Conservation (phyloP, 129 eudicot genomes). For the Calendula officinalis region DNA sequence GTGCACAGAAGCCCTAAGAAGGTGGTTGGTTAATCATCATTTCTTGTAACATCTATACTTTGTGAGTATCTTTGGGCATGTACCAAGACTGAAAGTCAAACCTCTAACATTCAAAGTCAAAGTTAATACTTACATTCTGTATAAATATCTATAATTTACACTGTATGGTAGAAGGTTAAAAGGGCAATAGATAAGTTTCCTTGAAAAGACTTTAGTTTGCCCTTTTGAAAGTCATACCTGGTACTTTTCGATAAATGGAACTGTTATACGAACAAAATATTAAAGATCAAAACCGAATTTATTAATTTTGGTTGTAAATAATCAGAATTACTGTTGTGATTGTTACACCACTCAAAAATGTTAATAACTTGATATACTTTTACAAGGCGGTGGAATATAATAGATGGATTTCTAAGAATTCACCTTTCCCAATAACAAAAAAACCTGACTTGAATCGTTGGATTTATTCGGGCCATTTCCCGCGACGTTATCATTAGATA, state of each 20-base stretch:
- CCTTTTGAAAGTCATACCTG: neutral
- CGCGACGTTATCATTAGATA: too few relatives aligned
- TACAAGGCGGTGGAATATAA: slow-evolving; percentile 14
- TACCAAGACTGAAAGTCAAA: slow-evolving; percentile 7
- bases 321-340: too few relatives aligned
- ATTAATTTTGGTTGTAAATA: too few relatives aligned
- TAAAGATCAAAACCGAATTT: too few relatives aligned
- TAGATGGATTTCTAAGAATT: too few relatives aligned
- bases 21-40: neutral
- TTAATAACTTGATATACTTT: neutral
- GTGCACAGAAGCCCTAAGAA: slow-evolving; percentile 83
- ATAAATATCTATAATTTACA: neutral
- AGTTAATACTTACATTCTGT: neutral
- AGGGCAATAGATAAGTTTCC: neutral
- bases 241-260: neutral
- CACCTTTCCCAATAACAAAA: too few relatives aligned
- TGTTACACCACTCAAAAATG: too few relatives aligned
- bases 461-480: too few relatives aligned
- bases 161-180: neutral
- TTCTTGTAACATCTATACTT: neutral
- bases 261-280: neutral
- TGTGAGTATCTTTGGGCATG: slow-evolving; percentile 1
- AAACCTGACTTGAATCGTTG: too few relatives aligned
- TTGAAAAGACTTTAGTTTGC: neutral
- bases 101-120: neutral